These are phyloP conservation scores for Mycena sp. DNA, from an alignment of 1,284 basidiomycete genomes.

Conservation along the genomic window DNA sequence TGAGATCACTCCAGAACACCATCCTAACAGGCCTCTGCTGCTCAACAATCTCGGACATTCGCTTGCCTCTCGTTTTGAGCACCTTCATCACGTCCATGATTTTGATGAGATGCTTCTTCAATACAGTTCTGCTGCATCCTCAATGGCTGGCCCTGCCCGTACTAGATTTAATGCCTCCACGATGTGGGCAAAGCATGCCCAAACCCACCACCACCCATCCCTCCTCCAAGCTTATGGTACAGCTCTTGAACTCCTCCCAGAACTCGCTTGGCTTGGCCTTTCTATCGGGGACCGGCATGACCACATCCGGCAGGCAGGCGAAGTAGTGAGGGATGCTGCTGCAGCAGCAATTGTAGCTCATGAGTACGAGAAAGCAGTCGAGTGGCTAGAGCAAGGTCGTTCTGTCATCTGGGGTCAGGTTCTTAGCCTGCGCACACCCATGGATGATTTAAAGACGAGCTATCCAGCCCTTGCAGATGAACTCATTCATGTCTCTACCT, in stretches of 20 bases:
- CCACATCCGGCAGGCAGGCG: neutral
- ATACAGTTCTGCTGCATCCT: neutral
- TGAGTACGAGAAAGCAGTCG: neutral
- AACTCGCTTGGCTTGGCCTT: neutral
- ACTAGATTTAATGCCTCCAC: neutral
- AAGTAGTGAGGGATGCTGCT: neutral
- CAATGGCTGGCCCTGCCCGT: neutral
- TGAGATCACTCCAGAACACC: too few relatives aligned
- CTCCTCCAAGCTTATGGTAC: neutral
- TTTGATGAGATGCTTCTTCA: neutral
- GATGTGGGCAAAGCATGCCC: neutral
- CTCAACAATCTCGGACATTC: neutral
- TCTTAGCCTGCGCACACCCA: neutral
- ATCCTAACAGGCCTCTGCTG: too few relatives aligned
- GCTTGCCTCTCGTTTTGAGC: neutral
- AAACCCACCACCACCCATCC: neutral
- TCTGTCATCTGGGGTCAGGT: neutral
- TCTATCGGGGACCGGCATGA: neutral
- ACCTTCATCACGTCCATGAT: neutral
- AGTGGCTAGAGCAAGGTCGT: constrained; percentile 4
- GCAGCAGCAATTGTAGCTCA: neutral
- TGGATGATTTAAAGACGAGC: neutral
- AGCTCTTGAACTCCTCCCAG: neutral
- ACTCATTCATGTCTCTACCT: neutral
- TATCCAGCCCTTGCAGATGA: neutral